phyloP scores from a whole-genome alignment of 2,329 filamentous ascomycete genomes.

The Pestalotiopsis sp. region DNA sequence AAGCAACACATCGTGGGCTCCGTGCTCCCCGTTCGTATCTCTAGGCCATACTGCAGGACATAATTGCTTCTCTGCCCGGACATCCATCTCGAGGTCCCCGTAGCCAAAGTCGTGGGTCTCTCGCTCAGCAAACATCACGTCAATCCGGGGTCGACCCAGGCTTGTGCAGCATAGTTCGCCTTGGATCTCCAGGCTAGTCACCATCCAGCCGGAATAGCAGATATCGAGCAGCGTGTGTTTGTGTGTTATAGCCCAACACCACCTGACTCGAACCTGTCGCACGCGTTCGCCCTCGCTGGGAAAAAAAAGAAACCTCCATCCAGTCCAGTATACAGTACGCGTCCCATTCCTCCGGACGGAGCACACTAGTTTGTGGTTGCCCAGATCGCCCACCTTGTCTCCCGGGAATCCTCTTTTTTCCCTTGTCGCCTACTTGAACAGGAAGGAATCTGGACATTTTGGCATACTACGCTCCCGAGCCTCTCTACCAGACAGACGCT shows the following conservation, averaged over 20 bases:
- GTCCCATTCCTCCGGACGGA: background rate
- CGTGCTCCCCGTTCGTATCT: background rate
- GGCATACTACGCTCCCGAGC: background rate
- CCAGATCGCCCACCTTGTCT: constrained; percentile 5
- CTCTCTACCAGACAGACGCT: background rate
- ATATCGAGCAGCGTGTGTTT: background rate
- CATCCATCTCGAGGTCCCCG: background rate
- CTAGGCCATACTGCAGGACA: background rate
- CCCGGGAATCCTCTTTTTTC: background rate
- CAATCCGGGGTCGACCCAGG: constrained; percentile 3
- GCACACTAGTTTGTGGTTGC: background rate
- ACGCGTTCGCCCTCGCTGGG: constrained; percentile 1
- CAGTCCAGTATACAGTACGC: background rate
- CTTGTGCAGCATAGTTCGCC: background rate
- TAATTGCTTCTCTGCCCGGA: background rate
- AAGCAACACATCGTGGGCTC: background rate
- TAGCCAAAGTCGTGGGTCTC: background rate
- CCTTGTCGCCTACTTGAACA: constrained; percentile 9
- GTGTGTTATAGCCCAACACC: constrained; percentile 13
- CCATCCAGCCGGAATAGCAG: constrained; percentile 4
- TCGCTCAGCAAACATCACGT: constrained; percentile 4
- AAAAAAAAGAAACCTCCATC: background rate
- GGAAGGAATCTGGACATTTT: constrained; percentile 14
- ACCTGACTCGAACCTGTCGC: constrained; percentile 7
- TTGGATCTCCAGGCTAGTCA: constrained; percentile 9